These are phyloP conservation scores for Myrica gale DNA, from an alignment of 306 rosid species.

Conservation along the genomic window DNA sequence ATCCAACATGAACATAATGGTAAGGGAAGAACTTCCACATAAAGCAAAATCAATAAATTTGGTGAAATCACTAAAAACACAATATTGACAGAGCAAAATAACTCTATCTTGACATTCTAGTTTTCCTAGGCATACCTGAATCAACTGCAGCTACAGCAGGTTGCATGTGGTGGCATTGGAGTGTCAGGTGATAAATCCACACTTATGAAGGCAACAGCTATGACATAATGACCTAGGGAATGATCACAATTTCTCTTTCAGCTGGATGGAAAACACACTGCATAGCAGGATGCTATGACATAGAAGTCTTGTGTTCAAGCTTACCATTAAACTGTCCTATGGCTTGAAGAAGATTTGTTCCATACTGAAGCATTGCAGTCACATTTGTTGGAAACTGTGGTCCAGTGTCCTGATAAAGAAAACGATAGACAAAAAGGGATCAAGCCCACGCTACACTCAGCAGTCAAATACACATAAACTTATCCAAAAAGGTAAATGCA, in stretches of 20 bases:
- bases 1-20: constrained; percentile 15
- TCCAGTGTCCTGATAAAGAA: constrained; percentile 67
- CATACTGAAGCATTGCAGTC: constrained; percentile 62
- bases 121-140: constrained; percentile 51
- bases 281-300: constrained; percentile 29
- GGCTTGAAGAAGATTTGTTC: constrained; percentile 88
- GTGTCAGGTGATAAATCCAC: constrained; percentile 36
- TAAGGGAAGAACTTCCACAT: neutral
- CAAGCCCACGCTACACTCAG: constrained; percentile 23
- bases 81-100: neutral
- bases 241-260: constrained; percentile 32
- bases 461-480: constrained; percentile 1
- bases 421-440: constrained; percentile 17
- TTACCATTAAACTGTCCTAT: constrained; percentile 85
- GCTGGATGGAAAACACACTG: constrained; percentile 14
- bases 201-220: constrained; percentile 73
- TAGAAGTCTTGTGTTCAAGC: constrained; percentile 28
- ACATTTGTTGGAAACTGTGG: constrained; percentile 85
- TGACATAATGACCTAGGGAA: constrained; percentile 67
- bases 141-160: constrained; percentile 45
- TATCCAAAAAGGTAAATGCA: constrained; percentile 19
- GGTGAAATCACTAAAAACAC: constrained; percentile 6
- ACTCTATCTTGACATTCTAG: constrained; percentile 2
- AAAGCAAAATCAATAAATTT: neutral
- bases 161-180: constrained; percentile 57